These are phyloP conservation scores for Yamadazyma philogaea DNA, from an alignment of 805 yeast species.

Conservation along the genomic window DNA sequence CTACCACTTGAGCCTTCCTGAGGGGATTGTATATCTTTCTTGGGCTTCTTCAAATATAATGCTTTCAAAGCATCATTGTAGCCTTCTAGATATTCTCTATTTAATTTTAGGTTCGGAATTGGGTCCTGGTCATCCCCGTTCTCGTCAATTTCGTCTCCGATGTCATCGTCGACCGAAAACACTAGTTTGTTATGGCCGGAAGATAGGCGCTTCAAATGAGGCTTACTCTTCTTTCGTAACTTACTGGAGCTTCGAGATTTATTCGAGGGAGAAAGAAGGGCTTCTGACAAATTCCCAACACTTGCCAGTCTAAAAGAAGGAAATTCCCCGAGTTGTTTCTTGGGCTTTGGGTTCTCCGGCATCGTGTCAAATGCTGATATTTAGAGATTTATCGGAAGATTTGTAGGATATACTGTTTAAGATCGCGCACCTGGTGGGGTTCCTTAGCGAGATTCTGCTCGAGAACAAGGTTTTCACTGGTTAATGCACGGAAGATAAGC, in stretches of 20 bases:
- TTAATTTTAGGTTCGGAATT: constrained; percentile 15
- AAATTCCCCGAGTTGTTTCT: constrained; percentile 4
- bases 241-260: constrained; percentile 15
- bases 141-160: constrained; percentile 59
- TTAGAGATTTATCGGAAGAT: not conserved
- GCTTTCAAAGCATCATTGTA: constrained; percentile 64
- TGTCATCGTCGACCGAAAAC: constrained; percentile 81
- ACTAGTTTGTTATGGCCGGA: constrained; percentile 32
- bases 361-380: not conserved
- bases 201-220: constrained; percentile 28
- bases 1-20: constrained; percentile 4
- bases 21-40: constrained; percentile 4
- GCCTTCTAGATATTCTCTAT: constrained; percentile 60
- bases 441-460: not conserved
- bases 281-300: constrained; percentile 1
- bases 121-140: constrained; percentile 51
- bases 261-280: constrained; percentile 14
- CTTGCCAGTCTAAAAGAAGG: constrained; percentile 1
- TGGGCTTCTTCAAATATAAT: constrained; percentile 23
- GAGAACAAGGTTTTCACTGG: not conserved
- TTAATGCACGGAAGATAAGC: not conserved
- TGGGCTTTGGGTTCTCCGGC: constrained; percentile 7
- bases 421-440: not conserved
- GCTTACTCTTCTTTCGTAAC: constrained; percentile 23
- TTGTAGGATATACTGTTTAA: not conserved